These are phyloP conservation scores for Kregervanrija pseudodelftensis DNA, from an alignment of 805 yeast species.

Conservation along the genomic window DNA sequence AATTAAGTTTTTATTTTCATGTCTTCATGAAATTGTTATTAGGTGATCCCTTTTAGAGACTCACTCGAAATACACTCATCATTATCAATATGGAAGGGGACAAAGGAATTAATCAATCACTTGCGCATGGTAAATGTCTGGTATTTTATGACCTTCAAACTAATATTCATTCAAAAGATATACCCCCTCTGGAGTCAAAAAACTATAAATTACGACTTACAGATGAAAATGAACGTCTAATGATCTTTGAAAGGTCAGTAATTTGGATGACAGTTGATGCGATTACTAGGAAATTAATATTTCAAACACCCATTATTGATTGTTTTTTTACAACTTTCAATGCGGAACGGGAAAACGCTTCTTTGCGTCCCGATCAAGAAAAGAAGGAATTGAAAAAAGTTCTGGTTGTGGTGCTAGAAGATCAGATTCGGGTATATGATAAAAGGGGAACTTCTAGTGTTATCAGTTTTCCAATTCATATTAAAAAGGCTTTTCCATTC, in stretches of 20 bases:
- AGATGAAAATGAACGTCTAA: slow-evolving; percentile 17
- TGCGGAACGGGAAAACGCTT: slow-evolving; percentile 8
- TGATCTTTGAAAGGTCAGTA: slow-evolving; percentile 30
- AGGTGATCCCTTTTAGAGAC: no score
- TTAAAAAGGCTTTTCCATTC: slow-evolving; percentile 55
- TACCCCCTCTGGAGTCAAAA: background rate
- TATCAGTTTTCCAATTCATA: slow-evolving; percentile 63
- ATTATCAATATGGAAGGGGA: no score
- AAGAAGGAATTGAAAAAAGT: slow-evolving; percentile 1
- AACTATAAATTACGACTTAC: slow-evolving; percentile 15
- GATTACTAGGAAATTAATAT: slow-evolving; percentile 41
- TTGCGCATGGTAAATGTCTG: no score
- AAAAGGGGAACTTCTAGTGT: slow-evolving; percentile 51
- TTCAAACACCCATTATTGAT: slow-evolving; percentile 43
- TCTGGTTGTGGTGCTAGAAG: slow-evolving; percentile 53
- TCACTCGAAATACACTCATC: no score
- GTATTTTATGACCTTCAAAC: no score
- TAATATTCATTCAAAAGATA: no score
- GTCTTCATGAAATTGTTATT: no score
- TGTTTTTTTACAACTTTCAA: slow-evolving; percentile 58
- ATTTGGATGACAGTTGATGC: slow-evolving; percentile 44
- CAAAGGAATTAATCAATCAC: no score
- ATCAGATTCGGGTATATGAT: slow-evolving; percentile 56
- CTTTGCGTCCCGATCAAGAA: background rate
- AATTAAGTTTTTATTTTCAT: no score